Conservation (phyloP, 2,329 filamentous ascomycete species). For the Nemania sp. region DNA sequence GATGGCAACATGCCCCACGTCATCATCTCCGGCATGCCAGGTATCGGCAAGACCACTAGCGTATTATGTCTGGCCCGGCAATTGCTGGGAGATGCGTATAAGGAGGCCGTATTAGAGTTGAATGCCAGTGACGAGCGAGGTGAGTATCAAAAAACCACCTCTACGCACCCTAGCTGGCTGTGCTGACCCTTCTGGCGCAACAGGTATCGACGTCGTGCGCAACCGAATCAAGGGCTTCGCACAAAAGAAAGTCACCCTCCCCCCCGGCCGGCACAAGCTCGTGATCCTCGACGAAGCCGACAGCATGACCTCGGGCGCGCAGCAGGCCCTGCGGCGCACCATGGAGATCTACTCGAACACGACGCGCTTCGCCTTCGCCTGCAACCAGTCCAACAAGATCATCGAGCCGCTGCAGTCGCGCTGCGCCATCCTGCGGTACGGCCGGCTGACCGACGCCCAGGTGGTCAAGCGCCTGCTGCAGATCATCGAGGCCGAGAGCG, state of each 20-base stretch:
- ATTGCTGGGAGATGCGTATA: conserved; percentile 91
- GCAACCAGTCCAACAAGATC: conserved; percentile 99
- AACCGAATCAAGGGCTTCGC: conserved; percentile 99
- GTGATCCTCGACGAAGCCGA: conserved; percentile 98
- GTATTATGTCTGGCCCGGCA: conserved; percentile 93
- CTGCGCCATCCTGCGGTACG: conserved; percentile 95
- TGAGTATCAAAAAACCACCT: conserved; percentile 51
- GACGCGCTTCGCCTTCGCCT: conserved; percentile 96
- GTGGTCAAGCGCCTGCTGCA: conserved; percentile 91
- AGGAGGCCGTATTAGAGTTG: conserved; percentile 95
- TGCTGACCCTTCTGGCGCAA: background rate
- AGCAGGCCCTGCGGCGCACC: conserved; percentile 92
- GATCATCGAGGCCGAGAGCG: conserved; percentile 91
- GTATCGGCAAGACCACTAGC: conserved; percentile 98
- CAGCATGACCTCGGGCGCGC: conserved; percentile 96
- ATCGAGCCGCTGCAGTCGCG: conserved; percentile 98
- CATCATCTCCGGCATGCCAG: conserved; percentile 99
- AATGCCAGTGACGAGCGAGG: conserved; percentile 97
- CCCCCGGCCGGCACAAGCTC: conserved; percentile 90
- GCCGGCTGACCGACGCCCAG: conserved; percentile 90
- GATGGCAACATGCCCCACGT: conserved; percentile 99
- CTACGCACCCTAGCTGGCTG: background rate
- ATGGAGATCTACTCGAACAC: conserved; percentile 99
- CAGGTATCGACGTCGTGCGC: conserved; percentile 94
- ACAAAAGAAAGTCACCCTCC: conserved; percentile 97